Conservation (phyloP, 2,329 filamentous ascomycete genomes). For the Tympanopsis confertula region DNA sequence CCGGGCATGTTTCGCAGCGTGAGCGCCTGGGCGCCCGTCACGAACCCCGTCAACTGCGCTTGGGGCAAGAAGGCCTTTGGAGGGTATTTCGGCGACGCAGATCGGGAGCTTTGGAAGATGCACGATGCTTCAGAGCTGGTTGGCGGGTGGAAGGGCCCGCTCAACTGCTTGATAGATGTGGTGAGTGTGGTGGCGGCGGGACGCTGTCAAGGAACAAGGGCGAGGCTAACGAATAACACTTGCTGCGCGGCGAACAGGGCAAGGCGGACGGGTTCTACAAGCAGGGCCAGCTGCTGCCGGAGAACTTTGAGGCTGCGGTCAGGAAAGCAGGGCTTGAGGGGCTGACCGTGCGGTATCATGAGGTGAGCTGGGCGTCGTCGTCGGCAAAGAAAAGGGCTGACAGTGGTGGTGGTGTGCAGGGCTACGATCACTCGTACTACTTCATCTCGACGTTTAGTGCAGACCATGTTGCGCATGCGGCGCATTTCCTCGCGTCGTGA, state of each 20-base stretch:
- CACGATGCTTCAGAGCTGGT: neutral
- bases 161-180: neutral
- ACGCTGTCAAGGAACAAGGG: neutral
- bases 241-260: neutral
- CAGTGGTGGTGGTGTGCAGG: too few species aligned
- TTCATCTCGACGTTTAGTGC: neutral
- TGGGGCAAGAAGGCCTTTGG: neutral
- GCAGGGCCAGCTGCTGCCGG: neutral
- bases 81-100: neutral
- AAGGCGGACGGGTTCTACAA: neutral
- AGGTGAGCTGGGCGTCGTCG: neutral
- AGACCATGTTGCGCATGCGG: neutral
- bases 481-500: neutral
- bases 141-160: neutral
- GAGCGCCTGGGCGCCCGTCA: neutral
- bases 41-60: neutral
- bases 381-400: too few species aligned
- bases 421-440: neutral
- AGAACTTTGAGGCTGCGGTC: neutral
- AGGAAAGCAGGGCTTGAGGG: neutral
- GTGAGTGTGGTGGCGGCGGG: neutral
- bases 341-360: neutral
- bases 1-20: neutral
- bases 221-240: neutral
- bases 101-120: neutral